Conservation (phyloP, 1,139 yeast species). For the Fermentozyma sake region DNA sequence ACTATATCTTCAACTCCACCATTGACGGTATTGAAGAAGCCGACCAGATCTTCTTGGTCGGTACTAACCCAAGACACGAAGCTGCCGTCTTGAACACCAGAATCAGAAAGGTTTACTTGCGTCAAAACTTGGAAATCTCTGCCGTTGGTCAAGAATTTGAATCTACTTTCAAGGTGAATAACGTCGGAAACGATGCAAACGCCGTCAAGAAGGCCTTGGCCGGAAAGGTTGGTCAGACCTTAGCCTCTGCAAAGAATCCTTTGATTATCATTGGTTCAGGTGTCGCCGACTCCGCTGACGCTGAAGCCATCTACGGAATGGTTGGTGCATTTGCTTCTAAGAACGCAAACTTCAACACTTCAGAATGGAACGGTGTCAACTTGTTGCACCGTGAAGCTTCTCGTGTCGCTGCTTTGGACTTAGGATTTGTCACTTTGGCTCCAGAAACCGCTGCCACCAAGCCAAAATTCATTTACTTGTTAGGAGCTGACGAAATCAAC, state of each 20-base stretch:
- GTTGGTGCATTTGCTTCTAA: constrained; percentile 62
- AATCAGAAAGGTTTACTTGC: constrained; percentile 79
- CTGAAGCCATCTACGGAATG: constrained; percentile 55
- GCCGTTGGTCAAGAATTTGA: constrained; percentile 76
- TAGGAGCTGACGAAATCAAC: constrained; percentile 80
- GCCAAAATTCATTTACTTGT: constrained; percentile 75
- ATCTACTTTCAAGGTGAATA: constrained; percentile 64
- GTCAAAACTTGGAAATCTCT: constrained; percentile 61
- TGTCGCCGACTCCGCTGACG: constrained; percentile 65
- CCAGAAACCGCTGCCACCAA: constrained; percentile 44
- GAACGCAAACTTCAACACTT: constrained; percentile 59
- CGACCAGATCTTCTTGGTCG: constrained; percentile 72
- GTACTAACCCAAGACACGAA: constrained; percentile 87
- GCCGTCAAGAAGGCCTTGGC: constrained; percentile 57
- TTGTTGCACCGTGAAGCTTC: constrained; percentile 84
- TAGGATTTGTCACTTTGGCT: constrained; percentile 66
- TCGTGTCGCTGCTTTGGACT: constrained; percentile 79
- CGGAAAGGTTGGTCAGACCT: constrained; percentile 69
- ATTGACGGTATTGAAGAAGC: constrained; percentile 80
- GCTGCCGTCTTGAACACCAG: constrained; percentile 87
- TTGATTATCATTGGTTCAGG: constrained; percentile 82
- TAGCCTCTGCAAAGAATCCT: constrained; percentile 67
- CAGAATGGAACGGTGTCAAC: constrained; percentile 81
- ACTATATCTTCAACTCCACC: constrained; percentile 76
- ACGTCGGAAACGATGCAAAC: constrained; percentile 59